Percentiles rank a stretch among this genome's conserved stretches.
These are phyloP conservation scores for Fomitopsis serialis DNA, from an alignment of 768 basidiomycete genomes.

Conservation along the genomic window DNA sequence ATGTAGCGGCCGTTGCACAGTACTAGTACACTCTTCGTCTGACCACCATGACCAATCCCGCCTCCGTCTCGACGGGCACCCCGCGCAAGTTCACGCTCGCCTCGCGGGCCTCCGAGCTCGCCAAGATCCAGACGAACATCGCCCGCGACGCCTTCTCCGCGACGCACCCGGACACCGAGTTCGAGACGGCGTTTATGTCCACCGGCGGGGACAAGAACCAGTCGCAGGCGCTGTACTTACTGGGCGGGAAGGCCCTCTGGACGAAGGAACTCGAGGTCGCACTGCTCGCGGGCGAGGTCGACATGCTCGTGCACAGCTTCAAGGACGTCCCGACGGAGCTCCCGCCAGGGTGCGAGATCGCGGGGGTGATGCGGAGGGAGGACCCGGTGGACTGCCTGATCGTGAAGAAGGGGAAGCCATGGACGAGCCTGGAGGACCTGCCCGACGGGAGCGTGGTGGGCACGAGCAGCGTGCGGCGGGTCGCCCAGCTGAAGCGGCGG, in stretches of 20 bases:
- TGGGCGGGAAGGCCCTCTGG: constrained; percentile 93
- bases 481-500: constrained; percentile 80
- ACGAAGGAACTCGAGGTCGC: constrained; percentile 94
- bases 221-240: constrained; percentile 74
- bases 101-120: constrained; percentile 83
- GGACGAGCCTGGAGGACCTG: constrained; percentile 73
- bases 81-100: constrained; percentile 66
- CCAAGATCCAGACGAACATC: constrained; percentile 83
- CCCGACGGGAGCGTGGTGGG: constrained; percentile 91
- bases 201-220: constrained; percentile 88
- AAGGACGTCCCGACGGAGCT: constrained; percentile 93
- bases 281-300: constrained; percentile 64
- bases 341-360: constrained; percentile 80
- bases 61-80: not conserved
- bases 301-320: constrained; percentile 88
- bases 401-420: constrained; percentile 66
- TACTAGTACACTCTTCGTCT: no score
- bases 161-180: constrained; percentile 44
- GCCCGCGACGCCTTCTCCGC: constrained; percentile 61
- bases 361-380: constrained; percentile 80
- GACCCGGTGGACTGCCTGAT: constrained; percentile 88
- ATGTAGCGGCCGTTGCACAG: no score
- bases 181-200: constrained; percentile 57
- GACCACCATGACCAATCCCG: constrained; percentile 5
- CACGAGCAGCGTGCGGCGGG: constrained; percentile 88